Evolutionary conservation across 371 early-diverging fungal genomes (phyloP).

Genomic region (Funneliformis caledonium): DNA sequence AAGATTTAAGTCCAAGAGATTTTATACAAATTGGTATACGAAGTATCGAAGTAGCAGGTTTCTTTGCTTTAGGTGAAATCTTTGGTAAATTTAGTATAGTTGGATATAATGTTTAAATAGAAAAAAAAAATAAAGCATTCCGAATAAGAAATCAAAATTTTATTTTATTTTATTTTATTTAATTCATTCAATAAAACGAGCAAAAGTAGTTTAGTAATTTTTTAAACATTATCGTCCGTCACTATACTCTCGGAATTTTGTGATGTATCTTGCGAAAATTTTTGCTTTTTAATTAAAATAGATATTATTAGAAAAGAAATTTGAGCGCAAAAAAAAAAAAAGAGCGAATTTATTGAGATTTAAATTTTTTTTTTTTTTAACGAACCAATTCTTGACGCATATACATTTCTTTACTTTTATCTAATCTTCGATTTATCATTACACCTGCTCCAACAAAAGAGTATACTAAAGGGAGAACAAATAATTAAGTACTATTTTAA

Average conservation of each 20-base stretch:
- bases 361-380: background rate
- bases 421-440: constrained; percentile 1
- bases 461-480: background rate
- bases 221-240: background rate
- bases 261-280: background rate
- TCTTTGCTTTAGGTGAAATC: constrained; percentile 36
- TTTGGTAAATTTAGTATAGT: constrained; percentile 30
- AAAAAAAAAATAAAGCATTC: background rate
- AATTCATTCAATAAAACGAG: background rate
- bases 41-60: constrained; percentile 11
- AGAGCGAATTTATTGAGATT: background rate
- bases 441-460: background rate
- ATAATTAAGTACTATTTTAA: background rate
- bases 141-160: background rate
- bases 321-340: background rate
- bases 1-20: background rate
- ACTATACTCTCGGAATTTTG: background rate
- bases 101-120: constrained; percentile 35
- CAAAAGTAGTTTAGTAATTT: background rate
- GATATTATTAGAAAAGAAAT: background rate
- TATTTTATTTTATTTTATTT: background rate
- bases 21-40: constrained; percentile 7
- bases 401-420: background rate
- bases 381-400: constrained; percentile 18
- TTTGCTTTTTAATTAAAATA: background rate